phyloP scores from a whole-genome alignment of 2,329 filamentous ascomycete species.

The Pyrenophora tritici-repentis region DNA sequence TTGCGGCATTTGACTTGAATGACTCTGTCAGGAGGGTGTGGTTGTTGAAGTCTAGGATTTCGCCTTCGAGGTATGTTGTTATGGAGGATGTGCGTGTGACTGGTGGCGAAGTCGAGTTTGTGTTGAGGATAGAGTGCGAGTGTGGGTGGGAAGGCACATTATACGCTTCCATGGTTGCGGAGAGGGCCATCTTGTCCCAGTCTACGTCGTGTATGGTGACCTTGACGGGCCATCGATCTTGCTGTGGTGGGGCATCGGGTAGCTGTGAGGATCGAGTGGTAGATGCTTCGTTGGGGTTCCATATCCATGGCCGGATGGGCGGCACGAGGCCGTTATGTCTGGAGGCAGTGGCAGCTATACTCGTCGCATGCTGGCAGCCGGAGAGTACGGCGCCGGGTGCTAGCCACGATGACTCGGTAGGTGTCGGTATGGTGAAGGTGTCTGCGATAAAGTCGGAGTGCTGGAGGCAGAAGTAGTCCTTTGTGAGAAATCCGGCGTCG shows the following conservation, averaged over 20 bases:
- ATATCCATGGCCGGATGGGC: constrained; percentile 47
- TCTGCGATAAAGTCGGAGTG: constrained; percentile 64
- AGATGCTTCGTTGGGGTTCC: constrained; percentile 37
- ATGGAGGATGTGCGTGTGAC: constrained; percentile 54
- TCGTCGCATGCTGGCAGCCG: constrained; percentile 64
- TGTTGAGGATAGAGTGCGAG: constrained; percentile 33
- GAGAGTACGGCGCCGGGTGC: constrained; percentile 64
- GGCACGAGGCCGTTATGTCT: constrained; percentile 33
- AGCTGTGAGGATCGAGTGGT: constrained; percentile 26
- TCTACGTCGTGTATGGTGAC: constrained; percentile 69
- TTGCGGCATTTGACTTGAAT: constrained; percentile 52
- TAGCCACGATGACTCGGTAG: constrained; percentile 65
- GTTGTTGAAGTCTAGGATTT: constrained; percentile 65
- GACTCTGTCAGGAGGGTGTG: constrained; percentile 58
- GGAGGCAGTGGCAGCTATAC: constrained; percentile 31
- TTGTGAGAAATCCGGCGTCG: constrained; percentile 58
- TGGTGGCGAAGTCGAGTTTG: constrained; percentile 13
- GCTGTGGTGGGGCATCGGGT: constrained; percentile 41
- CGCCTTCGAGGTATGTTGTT: constrained; percentile 69
- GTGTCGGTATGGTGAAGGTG: constrained; percentile 56
- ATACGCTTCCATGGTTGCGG: constrained; percentile 72
- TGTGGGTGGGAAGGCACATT: constrained; percentile 62
- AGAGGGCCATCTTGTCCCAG: constrained; percentile 63
- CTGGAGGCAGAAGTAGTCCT: constrained; percentile 59
- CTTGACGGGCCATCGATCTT: constrained; percentile 70